Base-by-base conservation (phyloP, 2,329 filamentous ascomycete species). In the Cytospora mali region DNA sequence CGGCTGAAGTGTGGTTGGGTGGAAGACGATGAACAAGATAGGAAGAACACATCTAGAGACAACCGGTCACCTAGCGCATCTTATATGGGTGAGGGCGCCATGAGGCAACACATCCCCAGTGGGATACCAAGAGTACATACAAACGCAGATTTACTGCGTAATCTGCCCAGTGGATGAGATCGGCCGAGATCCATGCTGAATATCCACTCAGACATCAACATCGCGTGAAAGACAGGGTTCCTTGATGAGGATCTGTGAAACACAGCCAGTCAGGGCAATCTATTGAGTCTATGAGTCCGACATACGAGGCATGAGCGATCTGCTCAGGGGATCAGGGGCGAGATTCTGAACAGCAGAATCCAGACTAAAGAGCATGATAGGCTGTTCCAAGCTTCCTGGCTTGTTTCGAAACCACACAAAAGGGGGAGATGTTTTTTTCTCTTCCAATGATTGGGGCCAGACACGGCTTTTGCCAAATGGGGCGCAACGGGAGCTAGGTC, bases 261-360 rank as follows among this genome's bases (percentile, higher is more conserved):
- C 69, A 63, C 52, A 70, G 68, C 74, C 74, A 76, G 70, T 76
- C 66, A 71, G 69, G 68, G 69, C 69, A 69, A 71, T 74, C 71
- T 72, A 73, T 73, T 64, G 61, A 69, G 70, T 70, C 73, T 66
- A 69, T 66, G 66, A 68, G 69, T 69, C 68, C 69, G 67, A 64
- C 71, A 74, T 77, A 76, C 73, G 76, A 77, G 68, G 76, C 74
- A 74, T 71, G 68, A 70, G 71, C 72, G 75, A 73, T 73, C 69
- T 68, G 63, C 66, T 68, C 67, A 72, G 70, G 70, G 70, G 67
- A 64, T 66, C 68, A 69, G 69, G 68, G 70, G 66, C 54, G 63
- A 66, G 51, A 57, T 65, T 55, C 61, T 59, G 62, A 65, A 57
- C 66, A 64, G 66, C 64, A 61, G 49, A 62, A 58, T 56, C 23